A percentile compares a stretch with the other conserved stretches of the same genome.
phyloP scores from a whole-genome alignment of 2,329 filamentous ascomycete species.

The Aspergillus tubingensis region DNA sequence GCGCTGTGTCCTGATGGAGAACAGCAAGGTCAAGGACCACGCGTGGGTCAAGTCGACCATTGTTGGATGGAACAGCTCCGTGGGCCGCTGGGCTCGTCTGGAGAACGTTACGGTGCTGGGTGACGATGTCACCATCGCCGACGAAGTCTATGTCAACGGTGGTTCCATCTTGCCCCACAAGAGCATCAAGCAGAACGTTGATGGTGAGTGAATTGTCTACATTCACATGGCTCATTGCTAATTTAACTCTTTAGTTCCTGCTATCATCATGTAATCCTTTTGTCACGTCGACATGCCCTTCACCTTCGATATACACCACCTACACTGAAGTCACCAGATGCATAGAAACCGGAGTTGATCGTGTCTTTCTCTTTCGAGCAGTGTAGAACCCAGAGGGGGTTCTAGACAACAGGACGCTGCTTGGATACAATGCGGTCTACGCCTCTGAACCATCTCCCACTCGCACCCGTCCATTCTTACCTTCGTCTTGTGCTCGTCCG shows the following conservation, averaged over 20 bases:
- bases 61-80: conserved; percentile 95
- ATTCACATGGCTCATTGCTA: neutral
- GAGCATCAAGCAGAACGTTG: conserved; percentile 98
- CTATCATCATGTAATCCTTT: conserved; percentile 51
- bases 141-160: conserved; percentile 98
- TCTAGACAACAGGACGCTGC: conserved; percentile 11
- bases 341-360: conserved; percentile 43
- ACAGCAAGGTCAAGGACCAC: conserved; percentile 96
- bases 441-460: conserved; percentile 20
- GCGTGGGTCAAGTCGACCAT: conserved; percentile 99
- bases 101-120: conserved; percentile 98
- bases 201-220: conserved; percentile 56
- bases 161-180: conserved; percentile 95
- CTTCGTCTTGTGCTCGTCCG: conserved; percentile 18
- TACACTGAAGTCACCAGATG: conserved; percentile 34
- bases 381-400: neutral
- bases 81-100: conserved; percentile 91
- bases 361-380: conserved; percentile 29
- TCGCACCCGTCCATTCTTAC: conserved; percentile 22
- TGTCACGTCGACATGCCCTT: conserved; percentile 32
- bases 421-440: conserved; percentile 8
- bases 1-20: conserved; percentile 83
- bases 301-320: conserved; percentile 24
- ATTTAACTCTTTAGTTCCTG: conserved; percentile 40
- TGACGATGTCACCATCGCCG: conserved; percentile 95